Evolutionary conservation across 495 filamentous ascomycete species (phyloP).

Genomic region (Parachaetomium inaequale): DNA sequence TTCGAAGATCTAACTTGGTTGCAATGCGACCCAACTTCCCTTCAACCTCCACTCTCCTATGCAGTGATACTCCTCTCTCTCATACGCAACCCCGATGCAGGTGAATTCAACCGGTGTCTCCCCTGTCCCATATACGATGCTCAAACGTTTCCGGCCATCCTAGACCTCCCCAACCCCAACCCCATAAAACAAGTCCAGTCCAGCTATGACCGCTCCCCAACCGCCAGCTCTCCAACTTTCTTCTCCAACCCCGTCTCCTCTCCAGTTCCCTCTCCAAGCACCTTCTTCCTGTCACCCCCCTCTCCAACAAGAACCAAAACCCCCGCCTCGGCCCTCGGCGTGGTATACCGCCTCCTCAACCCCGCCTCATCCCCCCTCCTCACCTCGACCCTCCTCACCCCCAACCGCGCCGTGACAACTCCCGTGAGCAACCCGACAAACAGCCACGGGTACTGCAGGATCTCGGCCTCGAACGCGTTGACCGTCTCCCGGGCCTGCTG

Average conservation of each 20-base stretch:
- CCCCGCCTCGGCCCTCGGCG: conserved; percentile 20
- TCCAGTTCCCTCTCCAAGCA: neutral
- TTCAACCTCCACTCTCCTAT: too few species aligned
- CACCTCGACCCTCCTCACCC: conserved; percentile 28
- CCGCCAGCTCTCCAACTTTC: conserved; percentile 9
- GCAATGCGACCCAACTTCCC: too few species aligned
- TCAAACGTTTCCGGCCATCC: neutral
- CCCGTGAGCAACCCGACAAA: conserved; percentile 74
- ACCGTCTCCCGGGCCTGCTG: conserved; percentile 68
- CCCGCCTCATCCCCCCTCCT: conserved; percentile 3
- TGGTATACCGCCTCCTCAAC: conserved; percentile 8
- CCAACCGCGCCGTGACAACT: conserved; percentile 66
- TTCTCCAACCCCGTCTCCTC: neutral
- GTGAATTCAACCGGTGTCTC: too few species aligned
- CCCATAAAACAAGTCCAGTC: neutral
- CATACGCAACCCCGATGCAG: too few species aligned
- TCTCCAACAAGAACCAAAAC: conserved; percentile 11
- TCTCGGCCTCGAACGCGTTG: conserved; percentile 80
- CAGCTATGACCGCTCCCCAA: conserved; percentile 3
- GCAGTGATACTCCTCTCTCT: too few species aligned
- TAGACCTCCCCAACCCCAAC: neutral
- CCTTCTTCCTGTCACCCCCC: neutral
- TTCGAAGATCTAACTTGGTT: too few species aligned
- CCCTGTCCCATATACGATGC: too few species aligned
- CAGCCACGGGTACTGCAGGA: conserved; percentile 86